Evolutionary conservation across 2,329 filamentous ascomycete species (phyloP).

Genomic region (Zymoseptoria brevis): DNA sequence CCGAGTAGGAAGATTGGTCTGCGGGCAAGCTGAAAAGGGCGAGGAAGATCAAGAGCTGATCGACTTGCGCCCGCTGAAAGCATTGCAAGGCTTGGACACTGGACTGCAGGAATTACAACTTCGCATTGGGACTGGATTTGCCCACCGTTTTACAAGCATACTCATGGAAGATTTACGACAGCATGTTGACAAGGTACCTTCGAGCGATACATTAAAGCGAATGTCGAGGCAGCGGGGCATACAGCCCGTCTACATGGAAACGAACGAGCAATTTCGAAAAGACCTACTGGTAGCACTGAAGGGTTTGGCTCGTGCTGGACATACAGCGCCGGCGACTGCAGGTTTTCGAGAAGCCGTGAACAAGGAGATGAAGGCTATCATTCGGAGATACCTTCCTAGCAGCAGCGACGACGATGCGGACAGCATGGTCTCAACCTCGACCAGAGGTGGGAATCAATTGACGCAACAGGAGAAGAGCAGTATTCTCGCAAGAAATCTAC

Average conservation of each 20-base stretch:
- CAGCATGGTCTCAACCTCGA: conserved; percentile 79
- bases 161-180: conserved; percentile 70
- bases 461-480: conserved; percentile 85
- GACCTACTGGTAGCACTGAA: conserved; percentile 63
- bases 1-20: conserved; percentile 68
- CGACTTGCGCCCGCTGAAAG: conserved; percentile 69
- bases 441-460: conserved; percentile 58
- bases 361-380: conserved; percentile 77
- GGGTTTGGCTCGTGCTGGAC: conserved; percentile 72
- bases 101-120: conserved; percentile 69
- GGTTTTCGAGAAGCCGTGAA: conserved; percentile 77
- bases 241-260: conserved; percentile 70
- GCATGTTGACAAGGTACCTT: conserved; percentile 68
- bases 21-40: conserved; percentile 54
- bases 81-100: conserved; percentile 68
- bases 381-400: conserved; percentile 77
- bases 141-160: conserved; percentile 67
- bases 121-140: conserved; percentile 80
- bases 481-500: conserved; percentile 77
- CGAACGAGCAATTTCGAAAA: conserved; percentile 61
- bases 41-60: conserved; percentile 34
- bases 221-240: conserved; percentile 53
- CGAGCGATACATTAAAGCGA: conserved; percentile 66
- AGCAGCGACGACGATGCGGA: conserved; percentile 91
- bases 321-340: conserved; percentile 72